Conservation (phyloP, 2,329 filamentous ascomycete species). For the Dothistroma septosporum region DNA sequence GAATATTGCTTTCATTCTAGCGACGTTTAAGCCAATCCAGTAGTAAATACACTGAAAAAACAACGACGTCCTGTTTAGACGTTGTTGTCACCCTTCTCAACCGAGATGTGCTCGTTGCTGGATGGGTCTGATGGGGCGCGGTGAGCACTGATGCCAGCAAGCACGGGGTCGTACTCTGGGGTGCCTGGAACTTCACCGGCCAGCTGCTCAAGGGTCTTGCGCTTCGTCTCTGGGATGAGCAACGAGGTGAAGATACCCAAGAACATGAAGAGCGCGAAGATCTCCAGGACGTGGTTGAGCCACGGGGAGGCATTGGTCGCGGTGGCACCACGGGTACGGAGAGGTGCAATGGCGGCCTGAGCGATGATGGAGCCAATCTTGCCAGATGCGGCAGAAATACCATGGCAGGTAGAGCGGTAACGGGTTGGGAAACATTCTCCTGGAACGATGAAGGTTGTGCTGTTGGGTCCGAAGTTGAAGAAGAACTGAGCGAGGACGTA, state of each 20-base stretch:
- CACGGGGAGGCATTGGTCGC: constrained; percentile 56
- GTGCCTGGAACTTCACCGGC: constrained; percentile 63
- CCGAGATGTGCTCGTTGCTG: constrained; percentile 13
- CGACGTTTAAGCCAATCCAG: background rate
- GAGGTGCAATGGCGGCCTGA: constrained; percentile 48
- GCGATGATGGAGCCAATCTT: constrained; percentile 50
- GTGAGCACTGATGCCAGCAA: constrained; percentile 17
- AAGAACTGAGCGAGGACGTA: constrained; percentile 50
- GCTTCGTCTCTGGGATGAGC: constrained; percentile 67
- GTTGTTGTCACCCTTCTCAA: constrained; percentile 16
- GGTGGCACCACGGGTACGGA: constrained; percentile 51
- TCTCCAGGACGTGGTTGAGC: constrained; percentile 70
- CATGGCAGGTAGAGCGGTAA: constrained; percentile 47
- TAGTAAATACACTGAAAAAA: background rate
- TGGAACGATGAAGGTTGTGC: constrained; percentile 50
- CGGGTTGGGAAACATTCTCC: constrained; percentile 52
- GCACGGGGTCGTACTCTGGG: constrained; percentile 42
- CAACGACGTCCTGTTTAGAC: constrained; percentile 10
- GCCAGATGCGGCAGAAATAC: constrained; percentile 47
- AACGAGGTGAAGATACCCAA: constrained; percentile 64
- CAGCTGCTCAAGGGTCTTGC: constrained; percentile 63
- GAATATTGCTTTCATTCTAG: background rate
- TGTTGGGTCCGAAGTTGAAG: constrained; percentile 53
- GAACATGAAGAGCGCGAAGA: constrained; percentile 78
- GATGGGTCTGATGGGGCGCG: constrained; percentile 16